These are phyloP conservation scores for Huntiella abstrusa DNA, from an alignment of 2,329 filamentous ascomycete genomes.

Conservation along the genomic window DNA sequence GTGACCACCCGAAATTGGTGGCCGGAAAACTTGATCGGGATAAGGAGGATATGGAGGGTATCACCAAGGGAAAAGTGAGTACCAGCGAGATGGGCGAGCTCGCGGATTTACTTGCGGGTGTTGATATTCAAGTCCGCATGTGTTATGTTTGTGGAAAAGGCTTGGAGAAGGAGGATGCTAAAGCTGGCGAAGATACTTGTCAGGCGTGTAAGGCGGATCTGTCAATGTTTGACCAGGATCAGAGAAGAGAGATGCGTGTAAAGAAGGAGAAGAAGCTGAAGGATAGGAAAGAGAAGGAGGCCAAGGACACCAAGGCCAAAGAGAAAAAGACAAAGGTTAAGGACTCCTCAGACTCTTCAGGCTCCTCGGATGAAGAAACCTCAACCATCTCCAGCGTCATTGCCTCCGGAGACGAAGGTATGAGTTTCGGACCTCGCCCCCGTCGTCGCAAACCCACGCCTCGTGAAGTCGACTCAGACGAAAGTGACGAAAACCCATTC, in stretches of 20 bases:
- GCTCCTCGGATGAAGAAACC: slow-evolving; percentile 34
- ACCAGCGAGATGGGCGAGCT: slow-evolving; percentile 58
- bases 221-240: slow-evolving; percentile 35
- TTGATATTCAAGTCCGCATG: slow-evolving; percentile 58
- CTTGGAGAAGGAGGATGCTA: slow-evolving; percentile 32
- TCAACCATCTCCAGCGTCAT: slow-evolving; percentile 38
- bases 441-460: slow-evolving; percentile 19
- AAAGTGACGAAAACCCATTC: neutral
- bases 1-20: slow-evolving; percentile 81
- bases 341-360: slow-evolving; percentile 46
- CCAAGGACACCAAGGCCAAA: slow-evolving; percentile 14
- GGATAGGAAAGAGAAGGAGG: slow-evolving; percentile 13
- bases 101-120: slow-evolving; percentile 67
- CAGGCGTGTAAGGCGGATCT: slow-evolving; percentile 58
- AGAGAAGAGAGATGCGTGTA: slow-evolving; percentile 22
- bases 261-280: slow-evolving; percentile 21
- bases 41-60: slow-evolving; percentile 39
- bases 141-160: slow-evolving; percentile 70
- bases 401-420: slow-evolving; percentile 27
- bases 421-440: neutral
- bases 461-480: slow-evolving; percentile 7
- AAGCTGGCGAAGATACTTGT: slow-evolving; percentile 35
- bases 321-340: slow-evolving; percentile 5
- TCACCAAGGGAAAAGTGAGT: slow-evolving; percentile 23
- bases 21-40: slow-evolving; percentile 81